phyloP scores from a whole-genome alignment of 169 alveolate genomes.

The Babesia sp. region DNA sequence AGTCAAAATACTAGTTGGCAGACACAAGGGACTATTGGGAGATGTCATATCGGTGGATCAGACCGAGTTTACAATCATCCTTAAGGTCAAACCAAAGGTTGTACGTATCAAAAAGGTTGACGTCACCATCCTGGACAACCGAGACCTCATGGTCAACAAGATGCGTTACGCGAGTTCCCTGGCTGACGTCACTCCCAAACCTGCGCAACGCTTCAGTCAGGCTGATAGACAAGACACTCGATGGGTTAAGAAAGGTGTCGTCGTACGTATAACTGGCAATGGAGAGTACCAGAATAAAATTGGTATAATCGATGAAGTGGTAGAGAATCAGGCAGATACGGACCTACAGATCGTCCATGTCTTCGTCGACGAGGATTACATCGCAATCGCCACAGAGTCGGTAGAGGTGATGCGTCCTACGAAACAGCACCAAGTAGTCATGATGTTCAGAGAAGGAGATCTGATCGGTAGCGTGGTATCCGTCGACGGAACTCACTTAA shows the following conservation, averaged over 20 bases:
- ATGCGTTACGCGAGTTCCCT: conserved; percentile 17
- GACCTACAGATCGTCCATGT: conserved; percentile 56
- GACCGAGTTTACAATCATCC: conserved; percentile 74
- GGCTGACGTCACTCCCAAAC: not conserved
- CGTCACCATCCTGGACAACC: conserved; percentile 54
- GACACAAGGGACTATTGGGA: conserved; percentile 75
- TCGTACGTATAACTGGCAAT: conserved; percentile 45
- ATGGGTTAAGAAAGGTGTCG: conserved; percentile 56
- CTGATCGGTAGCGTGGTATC: conserved; percentile 24
- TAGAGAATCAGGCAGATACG: conserved; percentile 57
- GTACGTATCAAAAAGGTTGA: conserved; percentile 74
- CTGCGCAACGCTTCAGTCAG: not conserved
- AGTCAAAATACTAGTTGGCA: conserved; percentile 75
- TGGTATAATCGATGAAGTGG: conserved; percentile 60
- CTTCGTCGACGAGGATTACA: conserved; percentile 66
- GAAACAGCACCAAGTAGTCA: conserved; percentile 23
- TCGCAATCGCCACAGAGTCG: conserved; percentile 69
- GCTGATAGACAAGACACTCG: not conserved
- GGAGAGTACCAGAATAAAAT: conserved; percentile 55
- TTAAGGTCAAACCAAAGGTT: conserved; percentile 77
- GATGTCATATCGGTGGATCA: conserved; percentile 77
- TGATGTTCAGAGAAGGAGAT: conserved; percentile 8
- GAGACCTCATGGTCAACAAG: conserved; percentile 41
- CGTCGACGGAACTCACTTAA: conserved; percentile 15
- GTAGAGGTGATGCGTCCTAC: conserved; percentile 59